These are phyloP conservation scores for Pythium insidiosum DNA, from an alignment of 352 stramenopile species.

Conservation along the genomic window DNA sequence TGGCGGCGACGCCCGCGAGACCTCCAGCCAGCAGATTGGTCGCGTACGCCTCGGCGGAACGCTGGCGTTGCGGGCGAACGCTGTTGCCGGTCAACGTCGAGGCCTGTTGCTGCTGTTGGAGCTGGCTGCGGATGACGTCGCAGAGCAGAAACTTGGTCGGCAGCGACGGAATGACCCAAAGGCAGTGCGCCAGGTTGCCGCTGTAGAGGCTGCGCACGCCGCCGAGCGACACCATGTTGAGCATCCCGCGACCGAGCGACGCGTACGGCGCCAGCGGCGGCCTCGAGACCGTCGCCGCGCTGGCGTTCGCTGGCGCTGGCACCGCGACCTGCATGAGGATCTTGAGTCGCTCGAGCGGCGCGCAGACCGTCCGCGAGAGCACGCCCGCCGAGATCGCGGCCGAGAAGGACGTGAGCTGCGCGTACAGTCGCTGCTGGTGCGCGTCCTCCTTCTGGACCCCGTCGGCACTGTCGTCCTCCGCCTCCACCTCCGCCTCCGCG, in stretches of 20 bases:
- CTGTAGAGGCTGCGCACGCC: slow-evolving; percentile 60
- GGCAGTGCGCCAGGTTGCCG: slow-evolving; percentile 72
- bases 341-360: slow-evolving; percentile 74
- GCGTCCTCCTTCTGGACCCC: slow-evolving; percentile 9
- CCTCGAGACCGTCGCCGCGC: not conserved
- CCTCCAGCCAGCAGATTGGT: slow-evolving; percentile 58
- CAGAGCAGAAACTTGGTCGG: slow-evolving; percentile 74
- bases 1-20: slow-evolving; percentile 57
- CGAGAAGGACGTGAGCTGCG: slow-evolving; percentile 40
- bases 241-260: slow-evolving; percentile 35
- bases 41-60: slow-evolving; percentile 24
- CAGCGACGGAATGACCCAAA: slow-evolving; percentile 77
- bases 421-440: slow-evolving; percentile 5
- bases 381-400: slow-evolving; percentile 61
- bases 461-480: slow-evolving; percentile 15
- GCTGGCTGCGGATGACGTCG: slow-evolving; percentile 55
- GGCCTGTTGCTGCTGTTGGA: slow-evolving; percentile 15
- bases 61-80: not conserved
- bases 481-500: slow-evolving; percentile 10
- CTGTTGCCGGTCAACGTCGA: not conserved
- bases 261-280: slow-evolving; percentile 24
- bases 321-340: slow-evolving; percentile 66
- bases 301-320: slow-evolving; percentile 5
- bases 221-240: slow-evolving; percentile 64
- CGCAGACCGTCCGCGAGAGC: slow-evolving; percentile 52